These are phyloP conservation scores for Blastomyces parvus DNA, from an alignment of 2,329 filamentous ascomycete genomes.

Conservation along the genomic window DNA sequence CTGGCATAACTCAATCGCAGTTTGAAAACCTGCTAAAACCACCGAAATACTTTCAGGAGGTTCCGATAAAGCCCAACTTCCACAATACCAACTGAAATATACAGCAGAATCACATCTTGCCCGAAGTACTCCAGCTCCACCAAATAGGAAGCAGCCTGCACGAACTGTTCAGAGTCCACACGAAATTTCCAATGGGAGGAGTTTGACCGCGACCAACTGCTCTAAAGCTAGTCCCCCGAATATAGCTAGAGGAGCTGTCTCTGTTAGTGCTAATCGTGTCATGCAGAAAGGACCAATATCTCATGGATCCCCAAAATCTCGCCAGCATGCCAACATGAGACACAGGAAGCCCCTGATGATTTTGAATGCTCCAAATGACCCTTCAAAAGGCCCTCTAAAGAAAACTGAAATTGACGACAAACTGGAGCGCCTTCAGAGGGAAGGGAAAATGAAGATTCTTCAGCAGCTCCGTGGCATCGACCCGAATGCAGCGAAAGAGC, in stretches of 20 bases:
- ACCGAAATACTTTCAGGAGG: neutral
- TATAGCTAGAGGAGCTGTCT: neutral
- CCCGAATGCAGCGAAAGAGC: neutral
- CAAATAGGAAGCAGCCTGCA: neutral
- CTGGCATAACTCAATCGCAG: neutral
- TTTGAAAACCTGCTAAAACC: neutral
- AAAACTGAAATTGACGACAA: conserved; percentile 11
- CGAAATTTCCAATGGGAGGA: neutral
- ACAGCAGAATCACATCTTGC: no score
- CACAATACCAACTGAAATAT: neutral
- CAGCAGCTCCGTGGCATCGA: conserved; percentile 5
- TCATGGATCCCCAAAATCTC: neutral
- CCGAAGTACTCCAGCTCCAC: neutral
- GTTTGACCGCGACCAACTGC: neutral
- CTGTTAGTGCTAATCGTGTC: neutral
- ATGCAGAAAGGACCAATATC: neutral
- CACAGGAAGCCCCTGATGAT: neutral
- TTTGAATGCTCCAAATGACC: neutral
- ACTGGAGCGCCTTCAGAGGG: conserved; percentile 17
- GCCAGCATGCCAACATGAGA: neutral
- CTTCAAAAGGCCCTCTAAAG: neutral
- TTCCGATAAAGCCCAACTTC: neutral
- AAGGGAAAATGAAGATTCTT: conserved; percentile 14
- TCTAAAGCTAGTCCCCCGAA: neutral
- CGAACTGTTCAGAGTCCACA: neutral